Evolutionary conservation across 192 early-diverging fungal genomes (phyloP).

Genomic region (Podila horticola): DNA sequence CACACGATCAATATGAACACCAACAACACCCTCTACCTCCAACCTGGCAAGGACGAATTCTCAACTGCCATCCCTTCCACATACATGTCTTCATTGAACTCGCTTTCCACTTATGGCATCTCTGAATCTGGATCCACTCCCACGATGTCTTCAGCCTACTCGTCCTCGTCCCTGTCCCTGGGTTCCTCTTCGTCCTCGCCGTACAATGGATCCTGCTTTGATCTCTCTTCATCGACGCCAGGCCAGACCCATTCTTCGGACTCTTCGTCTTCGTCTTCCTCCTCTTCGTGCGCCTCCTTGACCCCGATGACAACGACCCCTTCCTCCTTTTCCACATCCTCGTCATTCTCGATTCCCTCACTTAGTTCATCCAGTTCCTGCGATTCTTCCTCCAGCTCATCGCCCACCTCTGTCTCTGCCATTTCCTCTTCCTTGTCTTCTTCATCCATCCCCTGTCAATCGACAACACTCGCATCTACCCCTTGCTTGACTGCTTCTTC

Average conservation of each 20-base stretch:
- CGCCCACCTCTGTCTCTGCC: not conserved
- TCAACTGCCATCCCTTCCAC: not conserved
- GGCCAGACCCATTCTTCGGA: not conserved
- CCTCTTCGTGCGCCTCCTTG: slow-evolving; percentile 2
- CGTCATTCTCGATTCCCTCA: not conserved
- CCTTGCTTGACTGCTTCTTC: not conserved
- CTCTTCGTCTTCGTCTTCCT: not conserved
- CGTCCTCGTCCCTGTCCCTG: slow-evolving; percentile 2
- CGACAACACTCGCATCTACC: not conserved
- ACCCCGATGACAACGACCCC: slow-evolving; percentile 2
- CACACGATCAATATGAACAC: not conserved
- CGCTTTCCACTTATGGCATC: not conserved
- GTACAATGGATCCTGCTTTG: not conserved
- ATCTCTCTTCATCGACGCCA: not conserved
- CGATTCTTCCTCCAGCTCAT: not conserved
- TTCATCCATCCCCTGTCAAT: not conserved
- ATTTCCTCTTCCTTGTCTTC: not conserved
- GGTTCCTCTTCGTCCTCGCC: not conserved
- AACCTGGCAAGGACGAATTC: slow-evolving; percentile 1
- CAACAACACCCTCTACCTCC: not conserved
- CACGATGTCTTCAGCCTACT: not conserved
- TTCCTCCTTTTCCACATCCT: not conserved
- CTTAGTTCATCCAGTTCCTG: not conserved
- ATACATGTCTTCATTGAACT: not conserved
- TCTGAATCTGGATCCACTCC: not conserved